Conservation (phyloP, 1,284 basidiomycete species). For the Apiotrichum brassicae region DNA sequence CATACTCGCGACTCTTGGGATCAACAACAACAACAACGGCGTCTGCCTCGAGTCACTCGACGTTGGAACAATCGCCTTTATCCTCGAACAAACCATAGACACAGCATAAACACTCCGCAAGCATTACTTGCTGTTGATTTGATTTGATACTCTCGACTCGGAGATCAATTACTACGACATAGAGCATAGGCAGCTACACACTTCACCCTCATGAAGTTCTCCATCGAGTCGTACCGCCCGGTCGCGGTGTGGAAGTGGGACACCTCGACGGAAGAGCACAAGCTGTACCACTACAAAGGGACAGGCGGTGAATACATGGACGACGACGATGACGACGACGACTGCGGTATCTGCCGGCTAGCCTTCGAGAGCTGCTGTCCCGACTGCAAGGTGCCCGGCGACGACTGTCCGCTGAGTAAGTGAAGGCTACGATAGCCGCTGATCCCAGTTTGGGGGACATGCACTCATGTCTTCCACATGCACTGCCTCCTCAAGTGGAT, state of each 20-base stretch:
- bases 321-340: slow-evolving; percentile 70
- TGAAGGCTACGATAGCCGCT: slow-evolving; percentile 18
- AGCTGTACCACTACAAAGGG: slow-evolving; percentile 25
- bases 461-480: slow-evolving; percentile 91
- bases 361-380: slow-evolving; percentile 90
- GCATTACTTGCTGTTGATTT: too few species aligned
- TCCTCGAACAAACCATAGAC: too few species aligned
- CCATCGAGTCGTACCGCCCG: slow-evolving; percentile 38
- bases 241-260: slow-evolving; percentile 48
- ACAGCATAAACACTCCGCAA: too few species aligned
- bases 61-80: too few species aligned
- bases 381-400: slow-evolving; percentile 88
- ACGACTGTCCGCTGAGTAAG: slow-evolving; percentile 89
- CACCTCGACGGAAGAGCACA: slow-evolving; percentile 36
- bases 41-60: too few species aligned
- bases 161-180: too few species aligned
- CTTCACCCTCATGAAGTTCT: slow-evolving; percentile 45
- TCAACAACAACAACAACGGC: neutral
- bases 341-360: slow-evolving; percentile 89
- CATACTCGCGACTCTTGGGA: too few species aligned
- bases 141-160: too few species aligned
- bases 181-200: too few species aligned
- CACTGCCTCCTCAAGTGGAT: slow-evolving; percentile 94
- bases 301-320: neutral
- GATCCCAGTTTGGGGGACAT: slow-evolving; percentile 76